Conservation (phyloP, 176 grass and related monocot species). For the Oryza coarctata region DNA sequence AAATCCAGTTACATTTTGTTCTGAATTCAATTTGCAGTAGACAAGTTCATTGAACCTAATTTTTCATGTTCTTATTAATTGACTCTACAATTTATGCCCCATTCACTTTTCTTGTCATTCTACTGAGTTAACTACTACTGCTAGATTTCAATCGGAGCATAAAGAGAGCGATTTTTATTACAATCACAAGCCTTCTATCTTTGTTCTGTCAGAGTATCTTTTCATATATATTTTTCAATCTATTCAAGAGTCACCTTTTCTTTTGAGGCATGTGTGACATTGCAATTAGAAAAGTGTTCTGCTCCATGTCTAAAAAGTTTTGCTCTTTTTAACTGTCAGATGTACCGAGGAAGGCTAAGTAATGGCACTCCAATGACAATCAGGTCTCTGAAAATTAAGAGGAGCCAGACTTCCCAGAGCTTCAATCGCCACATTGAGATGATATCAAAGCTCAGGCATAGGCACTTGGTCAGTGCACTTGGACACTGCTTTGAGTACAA, state of each 20-base stretch:
- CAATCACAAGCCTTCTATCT: not conserved
- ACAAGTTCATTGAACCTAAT: not conserved
- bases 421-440: slow-evolving; percentile 73
- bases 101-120: not conserved
- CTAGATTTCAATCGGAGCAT: not conserved
- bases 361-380: slow-evolving; percentile 61
- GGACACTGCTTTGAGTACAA: slow-evolving; percentile 75
- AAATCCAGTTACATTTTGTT: not conserved
- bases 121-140: not conserved
- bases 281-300: not conserved
- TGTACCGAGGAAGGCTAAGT: slow-evolving; percentile 62
- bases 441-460: slow-evolving; percentile 76
- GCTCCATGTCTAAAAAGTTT: not conserved
- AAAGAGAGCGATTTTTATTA: not conserved
- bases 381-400: slow-evolving; percentile 56
- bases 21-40: not conserved
- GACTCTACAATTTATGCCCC: not conserved
- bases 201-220: not conserved
- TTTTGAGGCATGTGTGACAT: not conserved
- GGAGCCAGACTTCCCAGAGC: slow-evolving; percentile 54
- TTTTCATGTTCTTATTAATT: not conserved
- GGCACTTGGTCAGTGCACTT: slow-evolving; percentile 73
- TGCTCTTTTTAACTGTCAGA: slow-evolving; percentile 32
- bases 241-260: not conserved
- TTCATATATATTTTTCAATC: not conserved